Evolutionary conservation across 768 basidiomycete genomes (phyloP).

Genomic region (Tylopilus sp.): DNA sequence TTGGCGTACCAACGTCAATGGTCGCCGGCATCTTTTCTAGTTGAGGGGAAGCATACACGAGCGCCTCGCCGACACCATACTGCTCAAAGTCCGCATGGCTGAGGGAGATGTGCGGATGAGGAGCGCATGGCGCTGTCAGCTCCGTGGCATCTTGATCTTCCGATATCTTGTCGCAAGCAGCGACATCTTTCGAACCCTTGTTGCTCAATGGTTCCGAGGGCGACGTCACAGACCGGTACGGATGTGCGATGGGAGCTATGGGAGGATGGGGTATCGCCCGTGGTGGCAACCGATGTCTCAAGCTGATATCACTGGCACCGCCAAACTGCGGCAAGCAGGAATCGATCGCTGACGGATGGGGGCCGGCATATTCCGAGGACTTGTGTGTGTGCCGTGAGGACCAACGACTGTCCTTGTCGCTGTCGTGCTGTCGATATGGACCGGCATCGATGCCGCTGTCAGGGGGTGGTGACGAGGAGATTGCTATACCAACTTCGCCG

Average conservation of each 20-base stretch:
- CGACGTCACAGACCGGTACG: slow-evolving; percentile 14
- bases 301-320: slow-evolving; percentile 28
- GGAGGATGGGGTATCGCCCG: slow-evolving; percentile 21
- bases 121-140: background rate
- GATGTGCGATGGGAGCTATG: slow-evolving; percentile 29
- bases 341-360: slow-evolving; percentile 36
- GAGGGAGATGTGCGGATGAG: slow-evolving; percentile 24
- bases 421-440: slow-evolving; percentile 3
- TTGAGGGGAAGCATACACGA: slow-evolving; percentile 42
- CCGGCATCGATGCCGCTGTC: slow-evolving; percentile 20
- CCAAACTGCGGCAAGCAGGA: slow-evolving; percentile 13
- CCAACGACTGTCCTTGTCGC: background rate
- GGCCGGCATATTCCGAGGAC: slow-evolving; percentile 38
- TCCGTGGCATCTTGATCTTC: background rate
- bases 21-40: background rate
- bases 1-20: background rate
- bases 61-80: slow-evolving; percentile 61
- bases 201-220: background rate
- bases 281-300: slow-evolving; percentile 37
- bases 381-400: slow-evolving; percentile 19
- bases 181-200: background rate
- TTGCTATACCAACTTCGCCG: slow-evolving; percentile 41
- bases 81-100: slow-evolving; percentile 38
- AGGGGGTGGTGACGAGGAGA: slow-evolving; percentile 35
- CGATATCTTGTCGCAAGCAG: background rate